Evolutionary conservation across 2,329 filamentous ascomycete genomes (phyloP), one percentile per base, ranked within the genome.

Genomic region (Cladosporium phlei): DNA sequence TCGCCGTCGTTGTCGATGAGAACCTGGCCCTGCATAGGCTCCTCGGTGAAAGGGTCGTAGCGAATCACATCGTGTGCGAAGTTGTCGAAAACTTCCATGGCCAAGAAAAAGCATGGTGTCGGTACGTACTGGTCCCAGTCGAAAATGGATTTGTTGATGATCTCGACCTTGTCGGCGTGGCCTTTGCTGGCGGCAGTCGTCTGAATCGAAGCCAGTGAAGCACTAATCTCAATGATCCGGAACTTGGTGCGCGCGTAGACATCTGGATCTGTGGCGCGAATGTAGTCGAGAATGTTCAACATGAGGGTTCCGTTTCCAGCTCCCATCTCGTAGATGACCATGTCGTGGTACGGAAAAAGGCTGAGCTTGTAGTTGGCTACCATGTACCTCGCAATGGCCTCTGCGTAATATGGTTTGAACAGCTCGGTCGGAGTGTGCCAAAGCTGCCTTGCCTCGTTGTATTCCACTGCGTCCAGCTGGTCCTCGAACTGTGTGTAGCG

Each of bases 361-460:
- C 87, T 88, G 64, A 96, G 80, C 65, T 93, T 89, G 77, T 98
- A 98, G 72, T 98, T 96, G 56, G 88, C 84, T 56, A 97, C 83
- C 34, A 98, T 80, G 66, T 97, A 96, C 16, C 91, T 84, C n/a
- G 91, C 93, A 56, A 98, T 88, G 25, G 93, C 88, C 73, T 98
- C 90, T 62, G 91, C 94, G 66, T 98, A 98, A 69, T 91, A 94
- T 0, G 94, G 93, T 24, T 88, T 81, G 71, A 98, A 98, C 16
- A 98, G 80, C 71, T 98, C 93, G 0, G 93, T 98, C 0, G 94
- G 93, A 10, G 93, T 98, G 67, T 98, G 94, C 93, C 93, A 98
- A 35, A 98, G 76, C 71, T 98, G 93, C 8, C 93, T 82, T 30
- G 87, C 85, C 38, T 86, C 80, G 70, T 87, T 80, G 37, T 79